Evolutionary conservation across 768 basidiomycete genomes (phyloP).

Genomic region (Rhodosporidiobolus sp.): DNA sequence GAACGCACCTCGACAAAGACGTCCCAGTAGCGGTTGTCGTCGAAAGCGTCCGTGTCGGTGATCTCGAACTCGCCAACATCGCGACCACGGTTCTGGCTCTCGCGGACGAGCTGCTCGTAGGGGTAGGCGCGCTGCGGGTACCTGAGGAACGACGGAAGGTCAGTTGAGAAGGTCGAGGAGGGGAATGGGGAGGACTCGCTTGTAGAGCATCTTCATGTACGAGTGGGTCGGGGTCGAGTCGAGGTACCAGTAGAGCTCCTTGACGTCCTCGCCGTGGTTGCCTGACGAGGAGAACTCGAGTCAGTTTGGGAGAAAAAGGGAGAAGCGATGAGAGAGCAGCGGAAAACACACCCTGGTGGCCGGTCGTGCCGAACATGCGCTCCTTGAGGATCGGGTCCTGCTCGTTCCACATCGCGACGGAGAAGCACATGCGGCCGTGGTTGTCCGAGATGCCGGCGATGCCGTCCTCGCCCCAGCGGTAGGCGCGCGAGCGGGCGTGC

Average conservation of each 20-base stretch:
- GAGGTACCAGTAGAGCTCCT: slow-evolving; percentile 97
- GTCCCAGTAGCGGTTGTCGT: slow-evolving; percentile 95
- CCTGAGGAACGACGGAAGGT: slow-evolving; percentile 70
- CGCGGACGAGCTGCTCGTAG: slow-evolving; percentile 85
- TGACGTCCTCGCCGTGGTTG: slow-evolving; percentile 99
- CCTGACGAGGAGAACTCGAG: slow-evolving; percentile 53
- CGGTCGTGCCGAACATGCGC: slow-evolving; percentile 90
- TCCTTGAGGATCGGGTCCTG: slow-evolving; percentile 93
- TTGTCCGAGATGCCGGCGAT: slow-evolving; percentile 97
- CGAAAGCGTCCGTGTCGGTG: slow-evolving; percentile 84
- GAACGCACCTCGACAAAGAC: slow-evolving; percentile 85
- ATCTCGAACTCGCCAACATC: slow-evolving; percentile 91
- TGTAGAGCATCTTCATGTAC: slow-evolving; percentile 99
- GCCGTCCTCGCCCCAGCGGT: slow-evolving; percentile 98
- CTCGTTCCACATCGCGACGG: slow-evolving; percentile 89
- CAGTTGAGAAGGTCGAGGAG: not conserved
- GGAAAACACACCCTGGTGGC: slow-evolving; percentile 63
- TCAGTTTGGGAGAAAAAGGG: not conserved
- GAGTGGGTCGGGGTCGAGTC: slow-evolving; percentile 98
- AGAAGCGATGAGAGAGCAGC: slow-evolving; percentile 19
- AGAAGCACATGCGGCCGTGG: slow-evolving; percentile 88
- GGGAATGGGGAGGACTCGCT: slow-evolving; percentile 63
- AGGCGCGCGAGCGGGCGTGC: slow-evolving; percentile 86
- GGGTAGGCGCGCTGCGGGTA: slow-evolving; percentile 90
- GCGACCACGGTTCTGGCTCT: slow-evolving; percentile 75